Evolutionary conservation across 148 eudicot genomes (phyloP).

Genomic region (Tetragonia tetragonoides): DNA sequence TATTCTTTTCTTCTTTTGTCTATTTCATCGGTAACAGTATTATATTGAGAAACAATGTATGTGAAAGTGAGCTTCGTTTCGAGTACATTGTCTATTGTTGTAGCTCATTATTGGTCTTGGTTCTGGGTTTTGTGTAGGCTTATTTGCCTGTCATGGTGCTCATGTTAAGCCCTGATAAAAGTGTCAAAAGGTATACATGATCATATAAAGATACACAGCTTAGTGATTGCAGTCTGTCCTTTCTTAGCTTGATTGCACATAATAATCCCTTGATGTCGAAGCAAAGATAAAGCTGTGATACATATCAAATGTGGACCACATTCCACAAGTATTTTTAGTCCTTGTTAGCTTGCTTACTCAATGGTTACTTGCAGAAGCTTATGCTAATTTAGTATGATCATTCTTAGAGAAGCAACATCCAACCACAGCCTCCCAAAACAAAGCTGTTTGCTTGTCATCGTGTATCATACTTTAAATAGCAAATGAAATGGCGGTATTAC

Average conservation of each 20-base stretch:
- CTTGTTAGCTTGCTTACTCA: background rate
- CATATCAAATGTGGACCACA: constrained; percentile 7
- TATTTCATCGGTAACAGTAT: constrained; percentile 2
- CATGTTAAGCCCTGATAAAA: no score
- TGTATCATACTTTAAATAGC: no score
- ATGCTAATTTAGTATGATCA: background rate
- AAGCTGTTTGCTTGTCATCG: background rate
- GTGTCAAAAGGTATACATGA: background rate
- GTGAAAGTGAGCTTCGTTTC: constrained; percentile 22
- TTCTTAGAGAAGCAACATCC: constrained; percentile 9
- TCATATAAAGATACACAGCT: background rate
- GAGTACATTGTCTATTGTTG: no score
- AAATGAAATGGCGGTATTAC: no score
- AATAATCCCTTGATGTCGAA: constrained; percentile 4
- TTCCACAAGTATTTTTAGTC: background rate
- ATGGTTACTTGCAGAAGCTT: background rate
- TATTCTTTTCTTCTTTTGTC: constrained; percentile 16
- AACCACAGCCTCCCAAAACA: background rate
- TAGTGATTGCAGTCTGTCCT: background rate
- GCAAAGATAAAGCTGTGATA: constrained; percentile 9
- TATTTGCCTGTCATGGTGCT: no score
- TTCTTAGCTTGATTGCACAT: constrained; percentile 8
- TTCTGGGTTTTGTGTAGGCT: no score
- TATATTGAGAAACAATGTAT: constrained; percentile 24
- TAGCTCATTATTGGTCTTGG: no score